Base-by-base conservation (phyloP, 148 eudicot genomes). In the Rhododendron vialii region DNA sequence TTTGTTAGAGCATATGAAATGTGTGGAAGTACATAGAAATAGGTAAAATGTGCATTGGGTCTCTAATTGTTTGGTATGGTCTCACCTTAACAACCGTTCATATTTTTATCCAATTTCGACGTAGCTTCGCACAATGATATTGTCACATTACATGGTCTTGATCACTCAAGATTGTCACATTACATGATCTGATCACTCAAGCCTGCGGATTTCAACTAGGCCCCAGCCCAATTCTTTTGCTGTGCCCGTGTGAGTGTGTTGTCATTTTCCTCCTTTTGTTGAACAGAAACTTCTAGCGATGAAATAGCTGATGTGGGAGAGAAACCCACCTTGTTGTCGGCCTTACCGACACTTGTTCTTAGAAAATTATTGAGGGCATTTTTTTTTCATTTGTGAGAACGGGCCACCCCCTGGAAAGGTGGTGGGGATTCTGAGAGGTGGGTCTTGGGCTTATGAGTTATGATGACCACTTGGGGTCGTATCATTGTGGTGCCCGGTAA, bases 291-390 rank as follows among this genome's bases (percentile, higher is more conserved):
- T 83, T 43, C 43, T 73, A 55, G 55, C 13, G 7, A 45, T 67
- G 69, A 73, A 50, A 73, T 24, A 28, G 80, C 71, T 73, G 86
- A 76, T 75, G 81, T 38, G 71, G 81, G 86, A 11, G 30, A 38
- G 47, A 78, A 71, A 28, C 82, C 51, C 47, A 28, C 80, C 71
- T 51, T 67, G 73, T n/a, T 85, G 81, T 82, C 83, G 81, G 84
- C 67, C 85, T 55, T 1, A 89, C 90, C 90, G 90, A 89, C 88
- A 86, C 85, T 84, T 14, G 85, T 83, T 86, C 65, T 74, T 78
- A 57, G 82, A 86, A 79, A 76, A 79, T 20, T 13, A 2, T 20
- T 36, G 43, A 82, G 82, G 82, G 59, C 48, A 53, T 18, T 78
- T 80, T 69, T 69, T 0, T 30, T 86, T 86, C 90, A 80, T 86